Evolutionary conservation across 2,329 filamentous ascomycete genomes (phyloP).

Genomic region (Diaporthe ilicicola): DNA sequence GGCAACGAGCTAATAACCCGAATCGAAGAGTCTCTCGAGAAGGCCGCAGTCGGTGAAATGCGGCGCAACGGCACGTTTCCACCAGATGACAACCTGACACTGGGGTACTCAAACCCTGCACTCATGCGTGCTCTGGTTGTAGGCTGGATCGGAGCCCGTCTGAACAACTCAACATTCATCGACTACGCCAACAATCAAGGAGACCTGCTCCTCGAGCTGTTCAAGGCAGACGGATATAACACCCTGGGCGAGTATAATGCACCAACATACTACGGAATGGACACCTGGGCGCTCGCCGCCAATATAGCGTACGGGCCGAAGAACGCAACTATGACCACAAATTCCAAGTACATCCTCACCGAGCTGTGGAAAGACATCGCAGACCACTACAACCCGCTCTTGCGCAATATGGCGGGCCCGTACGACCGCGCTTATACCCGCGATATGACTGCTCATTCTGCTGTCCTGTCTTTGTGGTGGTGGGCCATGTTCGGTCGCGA

Average conservation of each 20-base stretch:
- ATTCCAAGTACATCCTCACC: slow-evolving; percentile 41
- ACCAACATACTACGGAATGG: slow-evolving; percentile 52
- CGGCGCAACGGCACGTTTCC: slow-evolving; percentile 50
- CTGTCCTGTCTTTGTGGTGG: slow-evolving; percentile 51
- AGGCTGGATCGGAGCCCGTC: slow-evolving; percentile 51
- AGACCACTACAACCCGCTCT: slow-evolving; percentile 46
- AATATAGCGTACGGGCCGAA: slow-evolving; percentile 47
- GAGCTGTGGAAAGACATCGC: slow-evolving; percentile 47
- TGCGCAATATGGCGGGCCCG: slow-evolving; percentile 46
- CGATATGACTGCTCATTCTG: slow-evolving; percentile 50
- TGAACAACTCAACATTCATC: slow-evolving; percentile 46
- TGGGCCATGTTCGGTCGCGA: slow-evolving; percentile 53
- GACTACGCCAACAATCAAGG: slow-evolving; percentile 48
- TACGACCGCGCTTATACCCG: slow-evolving; percentile 49
- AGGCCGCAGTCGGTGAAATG: slow-evolving; percentile 49
- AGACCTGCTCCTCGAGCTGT: slow-evolving; percentile 41
- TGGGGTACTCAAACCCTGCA: slow-evolving; percentile 51
- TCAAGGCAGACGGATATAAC: slow-evolving; percentile 43
- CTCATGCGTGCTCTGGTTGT: slow-evolving; percentile 51
- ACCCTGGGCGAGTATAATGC: slow-evolving; percentile 50
- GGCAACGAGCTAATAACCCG: slow-evolving; percentile 42
- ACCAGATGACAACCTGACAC: slow-evolving; percentile 47
- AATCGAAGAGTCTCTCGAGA: slow-evolving; percentile 48
- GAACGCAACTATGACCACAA: slow-evolving; percentile 42
- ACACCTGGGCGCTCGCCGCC: slow-evolving; percentile 49